Percentiles rank a stretch among this genome's conserved stretches.
These are phyloP conservation scores for Cornus florida DNA, from an alignment of 148 eudicot genomes.

Conservation along the genomic window DNA sequence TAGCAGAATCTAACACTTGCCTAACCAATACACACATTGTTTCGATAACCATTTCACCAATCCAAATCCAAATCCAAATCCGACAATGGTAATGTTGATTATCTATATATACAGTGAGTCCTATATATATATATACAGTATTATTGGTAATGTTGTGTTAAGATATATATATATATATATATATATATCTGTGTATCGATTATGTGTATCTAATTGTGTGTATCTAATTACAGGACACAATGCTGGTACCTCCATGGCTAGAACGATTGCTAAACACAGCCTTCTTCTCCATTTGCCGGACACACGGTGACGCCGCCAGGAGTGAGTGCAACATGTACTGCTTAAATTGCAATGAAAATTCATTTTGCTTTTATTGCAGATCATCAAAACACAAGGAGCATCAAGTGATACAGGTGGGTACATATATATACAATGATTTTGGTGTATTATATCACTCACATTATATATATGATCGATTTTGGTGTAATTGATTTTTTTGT, in stretches of 20 bases:
- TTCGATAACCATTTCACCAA: conserved; percentile 8
- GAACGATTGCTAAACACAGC: conserved; percentile 62
- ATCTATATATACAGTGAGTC: no score
- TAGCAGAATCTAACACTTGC: conserved; percentile 25
- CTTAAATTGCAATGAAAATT: conserved; percentile 61
- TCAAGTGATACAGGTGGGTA: conserved; percentile 73
- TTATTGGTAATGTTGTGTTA: no score
- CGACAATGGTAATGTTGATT: conserved; percentile 27
- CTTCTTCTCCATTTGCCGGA: conserved; percentile 69
- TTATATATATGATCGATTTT: no score
- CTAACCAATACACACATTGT: conserved; percentile 7
- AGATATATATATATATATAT: background rate
- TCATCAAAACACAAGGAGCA: conserved; percentile 83
- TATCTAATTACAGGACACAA: conserved; percentile 31
- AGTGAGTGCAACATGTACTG: conserved; percentile 95
- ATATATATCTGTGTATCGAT: no score
- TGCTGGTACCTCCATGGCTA: conserved; percentile 74
- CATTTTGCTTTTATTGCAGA: conserved; percentile 87
- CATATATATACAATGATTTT: no score
- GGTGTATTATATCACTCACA: no score
- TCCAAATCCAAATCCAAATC: no score
- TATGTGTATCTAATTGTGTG: no score
- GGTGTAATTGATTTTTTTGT: no score
- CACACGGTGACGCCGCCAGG: conserved; percentile 73
- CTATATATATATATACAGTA: no score